These are phyloP conservation scores for Botrytis fabae DNA, from an alignment of 2,329 filamentous ascomycete genomes.

Conservation along the genomic window DNA sequence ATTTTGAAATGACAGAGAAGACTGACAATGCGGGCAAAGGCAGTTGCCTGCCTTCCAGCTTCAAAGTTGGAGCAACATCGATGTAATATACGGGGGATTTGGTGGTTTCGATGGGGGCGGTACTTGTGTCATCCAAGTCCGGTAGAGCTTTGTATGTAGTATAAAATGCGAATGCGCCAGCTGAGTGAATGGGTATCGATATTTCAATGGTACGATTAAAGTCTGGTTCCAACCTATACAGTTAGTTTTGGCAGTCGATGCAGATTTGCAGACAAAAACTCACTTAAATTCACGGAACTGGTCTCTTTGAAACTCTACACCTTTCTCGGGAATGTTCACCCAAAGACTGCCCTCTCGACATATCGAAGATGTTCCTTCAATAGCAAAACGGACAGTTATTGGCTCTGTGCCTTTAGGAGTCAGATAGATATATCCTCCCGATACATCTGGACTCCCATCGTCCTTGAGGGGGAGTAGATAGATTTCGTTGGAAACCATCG, in stretches of 20 bases:
- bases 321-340: conserved; percentile 88
- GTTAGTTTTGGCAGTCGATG: conserved; percentile 25
- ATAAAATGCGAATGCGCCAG: conserved; percentile 93
- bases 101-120: conserved; percentile 54
- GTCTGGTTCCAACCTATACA: conserved; percentile 73
- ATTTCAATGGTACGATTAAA: conserved; percentile 93
- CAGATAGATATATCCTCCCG: conserved; percentile 89
- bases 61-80: conserved; percentile 82
- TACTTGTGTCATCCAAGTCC: conserved; percentile 56
- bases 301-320: conserved; percentile 72
- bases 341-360: conserved; percentile 92
- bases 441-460: conserved; percentile 85
- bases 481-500: conserved; percentile 68
- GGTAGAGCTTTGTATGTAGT: conserved; percentile 88
- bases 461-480: conserved; percentile 91
- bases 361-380: conserved; percentile 93
- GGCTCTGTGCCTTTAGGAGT: conserved; percentile 72
- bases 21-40: conserved; percentile 86
- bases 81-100: conserved; percentile 84
- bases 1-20: conserved; percentile 95
- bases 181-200: conserved; percentile 77
- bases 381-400: conserved; percentile 81
- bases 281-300: conserved; percentile 89
- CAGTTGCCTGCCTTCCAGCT: conserved; percentile 69
- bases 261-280: conserved; percentile 40